Percentiles rank a stretch among this genome's conserved stretches.
phyloP scores from a whole-genome alignment of 2,329 filamentous ascomycete genomes.

The Ophiostoma sp. region DNA sequence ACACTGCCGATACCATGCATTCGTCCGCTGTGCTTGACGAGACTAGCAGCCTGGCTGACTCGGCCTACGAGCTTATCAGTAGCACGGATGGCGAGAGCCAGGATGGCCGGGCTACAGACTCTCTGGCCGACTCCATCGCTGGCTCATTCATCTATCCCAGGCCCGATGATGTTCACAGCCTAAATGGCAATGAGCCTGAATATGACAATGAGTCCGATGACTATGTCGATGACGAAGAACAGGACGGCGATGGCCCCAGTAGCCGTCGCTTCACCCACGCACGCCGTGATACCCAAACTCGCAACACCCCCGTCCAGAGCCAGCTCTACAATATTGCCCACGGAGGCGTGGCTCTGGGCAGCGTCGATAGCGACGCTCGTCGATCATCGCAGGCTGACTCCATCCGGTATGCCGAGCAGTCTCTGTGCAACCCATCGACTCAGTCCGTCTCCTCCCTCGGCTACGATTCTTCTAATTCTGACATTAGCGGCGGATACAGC shows the following conservation, averaged over 20 bases:
- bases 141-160: slow-evolving; percentile 28
- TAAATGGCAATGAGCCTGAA: slow-evolving; percentile 36
- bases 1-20: slow-evolving; percentile 40
- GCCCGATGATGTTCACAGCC: slow-evolving; percentile 32
- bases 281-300: slow-evolving; percentile 11
- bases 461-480: slow-evolving; percentile 28
- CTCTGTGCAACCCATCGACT: slow-evolving; percentile 40
- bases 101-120: slow-evolving; percentile 44
- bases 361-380: slow-evolving; percentile 37
- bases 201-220: slow-evolving; percentile 47
- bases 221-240: slow-evolving; percentile 30
- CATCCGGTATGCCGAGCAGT: slow-evolving; percentile 46
- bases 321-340: slow-evolving; percentile 33
- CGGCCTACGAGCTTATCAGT: slow-evolving; percentile 53
- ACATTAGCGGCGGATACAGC: slow-evolving; percentile 24
- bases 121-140: slow-evolving; percentile 36
- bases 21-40: slow-evolving; percentile 37
- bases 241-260: neutral
- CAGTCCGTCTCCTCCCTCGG: slow-evolving; percentile 27
- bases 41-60: slow-evolving; percentile 49
- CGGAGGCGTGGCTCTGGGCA: slow-evolving; percentile 29
- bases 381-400: slow-evolving; percentile 35
- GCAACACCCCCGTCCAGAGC: slow-evolving; percentile 21
- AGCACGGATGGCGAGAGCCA: slow-evolving; percentile 50
- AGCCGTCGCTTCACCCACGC: neutral